phyloP scores from a whole-genome alignment of 805 yeast genomes.

The Yarrowia bubula region DNA sequence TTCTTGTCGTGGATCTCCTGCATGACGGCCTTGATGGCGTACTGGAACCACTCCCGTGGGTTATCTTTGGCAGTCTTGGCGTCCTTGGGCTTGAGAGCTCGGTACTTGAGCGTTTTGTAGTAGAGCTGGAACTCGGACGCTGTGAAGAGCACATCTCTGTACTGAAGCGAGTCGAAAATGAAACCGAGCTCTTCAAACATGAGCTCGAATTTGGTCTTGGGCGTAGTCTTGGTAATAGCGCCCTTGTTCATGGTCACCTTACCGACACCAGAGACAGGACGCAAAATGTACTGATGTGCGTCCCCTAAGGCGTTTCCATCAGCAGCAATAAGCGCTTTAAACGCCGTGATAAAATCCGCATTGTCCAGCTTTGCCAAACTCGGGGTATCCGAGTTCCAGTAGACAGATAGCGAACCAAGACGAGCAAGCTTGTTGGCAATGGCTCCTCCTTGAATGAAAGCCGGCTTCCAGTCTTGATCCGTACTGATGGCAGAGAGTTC shows the following conservation, averaged over 20 bases:
- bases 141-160: slow-evolving; percentile 75
- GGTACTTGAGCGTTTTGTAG: slow-evolving; percentile 69
- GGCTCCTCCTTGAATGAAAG: slow-evolving; percentile 69
- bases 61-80: slow-evolving; percentile 47
- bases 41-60: slow-evolving; percentile 79
- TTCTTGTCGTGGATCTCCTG: slow-evolving; percentile 79
- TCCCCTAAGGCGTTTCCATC: slow-evolving; percentile 28
- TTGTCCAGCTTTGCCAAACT: slow-evolving; percentile 46
- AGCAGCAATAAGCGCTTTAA: slow-evolving; percentile 37
- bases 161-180: slow-evolving; percentile 79
- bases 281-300: slow-evolving; percentile 49
- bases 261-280: slow-evolving; percentile 89
- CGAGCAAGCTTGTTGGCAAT: slow-evolving; percentile 75
- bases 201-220: slow-evolving; percentile 67
- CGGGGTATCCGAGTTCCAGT: slow-evolving; percentile 72
- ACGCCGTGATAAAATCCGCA: slow-evolving; percentile 40
- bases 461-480: slow-evolving; percentile 78
- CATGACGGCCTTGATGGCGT: slow-evolving; percentile 72
- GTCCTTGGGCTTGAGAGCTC: slow-evolving; percentile 63
- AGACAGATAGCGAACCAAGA: slow-evolving; percentile 69
- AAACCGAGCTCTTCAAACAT: slow-evolving; percentile 88
- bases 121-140: slow-evolving; percentile 80
- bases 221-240: slow-evolving; percentile 47
- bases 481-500: slow-evolving; percentile 93
- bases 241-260: slow-evolving; percentile 72